Conservation (phyloP, 371 early-diverging fungal species). For the Rhizopus sp. region DNA sequence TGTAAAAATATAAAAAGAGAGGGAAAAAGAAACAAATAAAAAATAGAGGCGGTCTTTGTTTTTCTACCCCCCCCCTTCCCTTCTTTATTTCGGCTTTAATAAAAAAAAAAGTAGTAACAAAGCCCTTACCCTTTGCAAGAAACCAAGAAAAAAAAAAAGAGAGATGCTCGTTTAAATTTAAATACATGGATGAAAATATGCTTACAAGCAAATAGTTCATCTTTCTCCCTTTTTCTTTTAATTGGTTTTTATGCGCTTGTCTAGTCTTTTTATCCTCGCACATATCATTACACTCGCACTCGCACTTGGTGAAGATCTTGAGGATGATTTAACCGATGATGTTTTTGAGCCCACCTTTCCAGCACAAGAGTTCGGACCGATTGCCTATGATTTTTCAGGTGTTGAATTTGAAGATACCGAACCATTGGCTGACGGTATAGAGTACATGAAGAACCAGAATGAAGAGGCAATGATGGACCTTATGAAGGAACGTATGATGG, state of each 20-base stretch:
- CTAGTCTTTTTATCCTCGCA: background rate
- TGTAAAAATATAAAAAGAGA: background rate
- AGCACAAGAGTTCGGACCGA: background rate
- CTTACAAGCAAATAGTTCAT: too few relatives aligned
- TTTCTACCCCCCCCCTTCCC: background rate
- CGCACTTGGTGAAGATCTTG: background rate
- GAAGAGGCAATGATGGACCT: background rate
- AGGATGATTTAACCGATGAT: background rate
- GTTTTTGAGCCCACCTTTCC: too few relatives aligned
- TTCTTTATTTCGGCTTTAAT: too few relatives aligned
- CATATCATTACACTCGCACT: background rate
- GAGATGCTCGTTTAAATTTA: background rate
- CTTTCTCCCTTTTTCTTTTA: background rate
- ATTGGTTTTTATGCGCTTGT: background rate
- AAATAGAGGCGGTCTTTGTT: background rate
- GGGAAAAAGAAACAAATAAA: constrained; percentile 4
- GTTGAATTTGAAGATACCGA: background rate
- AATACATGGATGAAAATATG: background rate
- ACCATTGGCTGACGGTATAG: constrained; percentile 2
- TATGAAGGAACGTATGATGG: background rate
- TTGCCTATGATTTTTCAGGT: background rate
- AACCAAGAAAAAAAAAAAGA: constrained; percentile 1
- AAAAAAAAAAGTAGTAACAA: too few relatives aligned
- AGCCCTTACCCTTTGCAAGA: too few relatives aligned
- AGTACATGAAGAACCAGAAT: background rate